phyloP scores from a whole-genome alignment of 768 basidiomycete species.

The Pleurotus ostreatus region DNA sequence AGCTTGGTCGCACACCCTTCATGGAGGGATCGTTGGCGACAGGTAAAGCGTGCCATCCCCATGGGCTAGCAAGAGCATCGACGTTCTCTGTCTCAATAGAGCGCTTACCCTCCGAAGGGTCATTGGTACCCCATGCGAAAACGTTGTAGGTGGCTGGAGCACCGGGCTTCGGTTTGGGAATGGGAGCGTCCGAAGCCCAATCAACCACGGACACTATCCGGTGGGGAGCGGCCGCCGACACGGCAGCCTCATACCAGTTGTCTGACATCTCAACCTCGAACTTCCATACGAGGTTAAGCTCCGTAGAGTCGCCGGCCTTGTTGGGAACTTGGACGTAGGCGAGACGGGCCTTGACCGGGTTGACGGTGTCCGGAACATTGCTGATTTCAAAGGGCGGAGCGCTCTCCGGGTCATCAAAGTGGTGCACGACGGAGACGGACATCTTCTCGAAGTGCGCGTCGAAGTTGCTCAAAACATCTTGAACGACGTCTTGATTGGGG shows the following conservation, averaged over 20 bases:
- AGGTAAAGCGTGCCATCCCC: conserved; percentile 91
- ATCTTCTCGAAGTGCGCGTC: conserved; percentile 50
- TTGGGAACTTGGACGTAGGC: conserved; percentile 82
- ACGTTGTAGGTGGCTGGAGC: conserved; percentile 59
- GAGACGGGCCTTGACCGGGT: conserved; percentile 75
- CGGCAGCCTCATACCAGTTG: conserved; percentile 94
- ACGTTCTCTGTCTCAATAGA: conserved; percentile 57
- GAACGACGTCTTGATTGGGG: conserved; percentile 41
- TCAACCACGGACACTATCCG: conserved; percentile 87
- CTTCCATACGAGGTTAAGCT: conserved; percentile 82
- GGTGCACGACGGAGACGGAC: conserved; percentile 31
- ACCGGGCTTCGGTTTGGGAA: conserved; percentile 33
- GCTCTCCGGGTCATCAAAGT: conserved; percentile 41
- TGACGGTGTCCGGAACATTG: conserved; percentile 73
- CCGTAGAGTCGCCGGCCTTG: conserved; percentile 48
- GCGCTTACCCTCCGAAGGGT: conserved; percentile 70
- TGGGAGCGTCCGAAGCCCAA: conserved; percentile 82
- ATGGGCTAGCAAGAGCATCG: conserved; percentile 77
- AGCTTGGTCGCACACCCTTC: conserved; percentile 12
- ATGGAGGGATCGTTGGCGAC: conserved; percentile 59
- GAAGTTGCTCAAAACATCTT: conserved; percentile 47
- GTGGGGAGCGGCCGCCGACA: conserved; percentile 71
- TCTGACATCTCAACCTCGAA: conserved; percentile 92
- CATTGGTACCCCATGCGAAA: conserved; percentile 81
- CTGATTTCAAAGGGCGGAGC: conserved; percentile 37